phyloP scores from a whole-genome alignment of 495 filamentous ascomycete species.

The Trichoderma asperelloides region DNA sequence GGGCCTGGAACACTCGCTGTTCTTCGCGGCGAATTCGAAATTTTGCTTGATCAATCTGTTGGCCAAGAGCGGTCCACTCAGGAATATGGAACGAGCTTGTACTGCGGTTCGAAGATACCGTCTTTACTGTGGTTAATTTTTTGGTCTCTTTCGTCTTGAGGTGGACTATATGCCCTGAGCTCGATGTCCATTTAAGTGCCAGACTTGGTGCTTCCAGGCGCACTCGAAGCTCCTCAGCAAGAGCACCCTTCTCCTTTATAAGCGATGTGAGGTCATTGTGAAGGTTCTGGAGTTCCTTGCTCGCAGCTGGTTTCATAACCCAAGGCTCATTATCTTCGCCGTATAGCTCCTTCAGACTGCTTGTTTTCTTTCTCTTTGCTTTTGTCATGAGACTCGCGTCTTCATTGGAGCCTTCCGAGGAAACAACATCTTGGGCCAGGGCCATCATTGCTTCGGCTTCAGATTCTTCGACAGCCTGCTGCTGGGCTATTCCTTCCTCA shows the following conservation, averaged over 20 bases:
- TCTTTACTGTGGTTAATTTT: slow-evolving; percentile 38
- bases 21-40: slow-evolving; percentile 74
- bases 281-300: slow-evolving; percentile 49
- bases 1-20: slow-evolving; percentile 55
- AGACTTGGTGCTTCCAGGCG: slow-evolving; percentile 47
- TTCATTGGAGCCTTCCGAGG: slow-evolving; percentile 44
- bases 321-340: slow-evolving; percentile 56
- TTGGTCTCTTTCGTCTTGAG: slow-evolving; percentile 72
- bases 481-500: slow-evolving; percentile 77
- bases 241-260: slow-evolving; percentile 43
- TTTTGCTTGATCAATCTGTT: slow-evolving; percentile 60
- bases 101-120: slow-evolving; percentile 67
- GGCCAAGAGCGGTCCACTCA: slow-evolving; percentile 74
- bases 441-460: slow-evolving; percentile 59
- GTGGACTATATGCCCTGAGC: slow-evolving; percentile 81
- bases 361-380: slow-evolving; percentile 30
- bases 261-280: slow-evolving; percentile 57
- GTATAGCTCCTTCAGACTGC: slow-evolving; percentile 41
- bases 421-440: slow-evolving; percentile 57
- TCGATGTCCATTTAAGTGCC: slow-evolving; percentile 74
- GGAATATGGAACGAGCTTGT: slow-evolving; percentile 78
- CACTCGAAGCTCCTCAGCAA: slow-evolving; percentile 51
- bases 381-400: slow-evolving; percentile 35
- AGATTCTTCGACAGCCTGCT: slow-evolving; percentile 65
- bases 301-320: slow-evolving; percentile 79